These are phyloP conservation scores for Podaxis sp. DNA, from an alignment of 768 basidiomycete genomes.

Conservation along the genomic window DNA sequence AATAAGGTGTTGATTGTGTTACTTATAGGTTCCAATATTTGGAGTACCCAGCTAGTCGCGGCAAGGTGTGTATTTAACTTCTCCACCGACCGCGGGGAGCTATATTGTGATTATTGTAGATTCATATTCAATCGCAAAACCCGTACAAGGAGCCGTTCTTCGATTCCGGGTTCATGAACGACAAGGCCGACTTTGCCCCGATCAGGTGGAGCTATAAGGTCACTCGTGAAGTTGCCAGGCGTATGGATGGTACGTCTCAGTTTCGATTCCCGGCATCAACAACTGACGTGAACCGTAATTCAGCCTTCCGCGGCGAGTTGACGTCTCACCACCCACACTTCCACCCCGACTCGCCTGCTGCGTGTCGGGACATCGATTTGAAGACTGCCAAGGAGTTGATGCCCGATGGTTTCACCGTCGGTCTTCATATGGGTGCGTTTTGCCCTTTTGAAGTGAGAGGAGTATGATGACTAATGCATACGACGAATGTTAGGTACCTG, in stretches of 20 bases:
- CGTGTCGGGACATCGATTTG: constrained; percentile 62
- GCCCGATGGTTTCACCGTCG: constrained; percentile 63
- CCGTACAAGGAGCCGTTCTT: constrained; percentile 66
- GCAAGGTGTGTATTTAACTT: constrained; percentile 44
- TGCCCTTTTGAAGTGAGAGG: neutral
- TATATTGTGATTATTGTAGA: constrained; percentile 30
- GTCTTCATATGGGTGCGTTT: constrained; percentile 65
- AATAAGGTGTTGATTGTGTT: neutral
- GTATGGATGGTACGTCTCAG: constrained; percentile 58
- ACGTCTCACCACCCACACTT: constrained; percentile 75
- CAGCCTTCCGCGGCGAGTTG: constrained; percentile 71
- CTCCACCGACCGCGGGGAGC: neutral
- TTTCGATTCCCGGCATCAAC: neutral
- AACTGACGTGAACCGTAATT: neutral
- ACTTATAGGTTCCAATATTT: constrained; percentile 61
- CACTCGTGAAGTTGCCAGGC: constrained; percentile 67
- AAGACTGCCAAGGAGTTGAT: constrained; percentile 61
- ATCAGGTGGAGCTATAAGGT: constrained; percentile 80
- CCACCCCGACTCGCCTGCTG: constrained; percentile 67
- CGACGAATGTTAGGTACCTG: constrained; percentile 40
- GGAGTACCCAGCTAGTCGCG: constrained; percentile 75
- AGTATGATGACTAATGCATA: constrained; percentile 32
- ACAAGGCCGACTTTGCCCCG: constrained; percentile 76
- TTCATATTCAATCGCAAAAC: constrained; percentile 59
- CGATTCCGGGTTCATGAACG: constrained; percentile 78